Conservation (phyloP, 2,329 filamentous ascomycete species). For the Botrytis elliptica region DNA sequence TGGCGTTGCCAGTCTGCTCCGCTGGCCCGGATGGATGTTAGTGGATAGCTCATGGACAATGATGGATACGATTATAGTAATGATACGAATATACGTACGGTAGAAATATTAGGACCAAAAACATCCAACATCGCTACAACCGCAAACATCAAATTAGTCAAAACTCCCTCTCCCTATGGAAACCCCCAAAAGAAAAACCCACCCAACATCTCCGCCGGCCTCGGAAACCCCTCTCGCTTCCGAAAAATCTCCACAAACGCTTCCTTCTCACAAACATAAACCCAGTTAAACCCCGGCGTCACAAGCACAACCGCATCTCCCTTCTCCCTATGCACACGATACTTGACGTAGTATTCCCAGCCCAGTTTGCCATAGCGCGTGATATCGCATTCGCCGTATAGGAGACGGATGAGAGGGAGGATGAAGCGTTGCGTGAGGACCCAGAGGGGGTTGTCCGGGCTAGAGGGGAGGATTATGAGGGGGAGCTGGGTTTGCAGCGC, state of each 20-base stretch:
- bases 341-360: background rate
- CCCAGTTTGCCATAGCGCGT: background rate
- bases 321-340: background rate
- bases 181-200: background rate
- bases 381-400: background rate
- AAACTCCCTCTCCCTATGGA: background rate
- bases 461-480: background rate
- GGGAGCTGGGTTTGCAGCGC: background rate
- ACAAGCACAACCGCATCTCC: background rate
- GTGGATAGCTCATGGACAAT: background rate
- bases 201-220: background rate
- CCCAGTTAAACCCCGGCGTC: background rate
- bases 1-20: slow-evolving; percentile 16
- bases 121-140: background rate
- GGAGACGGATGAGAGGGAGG: background rate
- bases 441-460: background rate
- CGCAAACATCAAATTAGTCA: background rate
- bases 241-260: background rate
- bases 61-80: background rate
- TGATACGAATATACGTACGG: background rate
- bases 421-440: background rate
- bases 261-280: background rate
- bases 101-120: background rate
- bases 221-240: background rate
- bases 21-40: background rate